Evolutionary conservation across 2,329 filamentous ascomycete genomes (phyloP).

Genomic region (Niveomyces coronatus): DNA sequence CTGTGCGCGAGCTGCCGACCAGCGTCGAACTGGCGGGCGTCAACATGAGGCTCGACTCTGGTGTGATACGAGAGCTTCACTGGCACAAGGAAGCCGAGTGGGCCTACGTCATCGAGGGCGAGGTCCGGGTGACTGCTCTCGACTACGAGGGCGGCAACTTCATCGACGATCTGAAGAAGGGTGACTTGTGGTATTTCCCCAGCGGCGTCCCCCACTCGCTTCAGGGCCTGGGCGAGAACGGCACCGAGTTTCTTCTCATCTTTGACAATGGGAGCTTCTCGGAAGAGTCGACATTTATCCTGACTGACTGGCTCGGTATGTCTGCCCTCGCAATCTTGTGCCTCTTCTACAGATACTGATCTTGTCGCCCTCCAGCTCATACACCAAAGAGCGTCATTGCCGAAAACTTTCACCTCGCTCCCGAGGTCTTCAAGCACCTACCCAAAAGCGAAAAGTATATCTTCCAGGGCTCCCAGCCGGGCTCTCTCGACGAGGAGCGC

Average conservation of each 20-base stretch:
- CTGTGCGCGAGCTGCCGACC: slow-evolving; percentile 51
- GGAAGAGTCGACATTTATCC: slow-evolving; percentile 57
- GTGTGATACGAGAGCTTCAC: slow-evolving; percentile 66
- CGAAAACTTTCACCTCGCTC: slow-evolving; percentile 65
- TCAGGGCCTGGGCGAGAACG: slow-evolving; percentile 58
- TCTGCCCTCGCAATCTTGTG: too few relatives aligned
- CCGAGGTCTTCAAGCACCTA: slow-evolving; percentile 59
- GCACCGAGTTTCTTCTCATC: slow-evolving; percentile 38
- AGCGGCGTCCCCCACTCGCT: slow-evolving; percentile 68
- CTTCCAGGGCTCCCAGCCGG: slow-evolving; percentile 58
- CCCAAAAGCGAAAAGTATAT: slow-evolving; percentile 65
- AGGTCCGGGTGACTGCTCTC: slow-evolving; percentile 60
- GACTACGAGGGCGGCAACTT: slow-evolving; percentile 69
- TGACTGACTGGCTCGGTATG: slow-evolving; percentile 62
- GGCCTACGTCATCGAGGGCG: slow-evolving; percentile 63
- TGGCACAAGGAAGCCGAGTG: slow-evolving; percentile 77
- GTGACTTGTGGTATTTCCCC: slow-evolving; percentile 76
- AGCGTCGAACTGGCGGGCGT: slow-evolving; percentile 65
- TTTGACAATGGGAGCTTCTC: slow-evolving; percentile 42
- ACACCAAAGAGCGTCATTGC: slow-evolving; percentile 61
- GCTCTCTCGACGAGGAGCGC: slow-evolving; percentile 53
- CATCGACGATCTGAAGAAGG: slow-evolving; percentile 64
- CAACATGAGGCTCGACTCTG: slow-evolving; percentile 66
- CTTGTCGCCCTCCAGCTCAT: slow-evolving; percentile 37
- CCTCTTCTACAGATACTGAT: too few relatives aligned